Evolutionary conservation across 1,284 basidiomycete species (phyloP), one percentile per base, ranked within the genome.

Genomic region (Ustilago bromivora): DNA sequence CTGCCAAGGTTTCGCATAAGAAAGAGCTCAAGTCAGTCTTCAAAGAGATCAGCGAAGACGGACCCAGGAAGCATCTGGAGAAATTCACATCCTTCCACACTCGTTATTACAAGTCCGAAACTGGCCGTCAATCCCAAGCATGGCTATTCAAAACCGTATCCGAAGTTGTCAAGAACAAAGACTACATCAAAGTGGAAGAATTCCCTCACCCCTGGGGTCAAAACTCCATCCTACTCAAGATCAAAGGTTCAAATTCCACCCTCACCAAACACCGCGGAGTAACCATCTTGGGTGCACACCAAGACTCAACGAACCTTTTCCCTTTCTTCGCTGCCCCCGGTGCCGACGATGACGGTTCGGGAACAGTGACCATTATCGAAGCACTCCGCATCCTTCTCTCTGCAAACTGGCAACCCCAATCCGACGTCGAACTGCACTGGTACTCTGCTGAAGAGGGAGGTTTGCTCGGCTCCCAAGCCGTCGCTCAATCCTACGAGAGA

Each of bases 401-500:
- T n/a, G 89, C 92, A 54, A 90, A 92, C 81, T 98, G 93, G 88
- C 89, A 88, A 23, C 95, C 96, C 28, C 87, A 88, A 17, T 80
- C 82, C 53, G 90, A 93, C 19, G 90, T 98, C 66, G 95, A 98
- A 86, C 96, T 98, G 87, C 95, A 97, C 86, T 99, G 93, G 92
- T 98, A 95, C 86, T 93, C 93, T 60, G 95, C 95, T 55, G 95
- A 97, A 84, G 95, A 97, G 88, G 87, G 92, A 52, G 96, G 96
- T n/a, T 90, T 98, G 38, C 91, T 99, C 62, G 96, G 96, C 47
- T 94, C 93, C 49, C 94, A 97, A 86, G 96, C 94, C 11, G 91
- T 99, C 54, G 95, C 94, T 36, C 89, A 90, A 79, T 89, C 90
- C 61, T 99, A 98, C 85, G 91, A 91, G 79, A 86, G 88, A 28